These are phyloP conservation scores for Scedosporium boydii DNA, from an alignment of 2,329 filamentous ascomycete genomes.

Conservation along the genomic window DNA sequence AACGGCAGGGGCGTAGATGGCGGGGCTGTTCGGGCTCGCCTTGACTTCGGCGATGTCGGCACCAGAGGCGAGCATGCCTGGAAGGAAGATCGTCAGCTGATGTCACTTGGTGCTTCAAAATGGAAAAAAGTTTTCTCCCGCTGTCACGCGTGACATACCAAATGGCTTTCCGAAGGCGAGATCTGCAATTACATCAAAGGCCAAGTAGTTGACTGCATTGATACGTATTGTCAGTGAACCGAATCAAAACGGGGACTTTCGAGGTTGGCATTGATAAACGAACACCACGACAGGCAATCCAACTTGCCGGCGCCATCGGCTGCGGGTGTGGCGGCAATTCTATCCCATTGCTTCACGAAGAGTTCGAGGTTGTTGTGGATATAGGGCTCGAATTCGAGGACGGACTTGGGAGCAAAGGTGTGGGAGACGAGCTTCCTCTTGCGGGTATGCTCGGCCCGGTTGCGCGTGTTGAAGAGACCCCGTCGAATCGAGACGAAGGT, in stretches of 20 bases:
- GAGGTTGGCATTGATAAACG: constrained; percentile 46
- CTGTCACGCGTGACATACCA: constrained; percentile 40
- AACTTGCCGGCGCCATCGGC: constrained; percentile 48
- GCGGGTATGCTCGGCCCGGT: constrained; percentile 71
- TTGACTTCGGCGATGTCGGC: constrained; percentile 69
- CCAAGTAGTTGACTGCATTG: constrained; percentile 33
- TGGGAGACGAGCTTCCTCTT: constrained; percentile 86
- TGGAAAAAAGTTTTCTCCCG: no score
- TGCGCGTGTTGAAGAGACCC: constrained; percentile 82
- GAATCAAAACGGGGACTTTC: neutral
- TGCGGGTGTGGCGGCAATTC: constrained; percentile 37
- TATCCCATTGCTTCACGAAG: constrained; percentile 66
- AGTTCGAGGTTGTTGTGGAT: constrained; percentile 70
- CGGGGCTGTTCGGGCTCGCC: constrained; percentile 45
- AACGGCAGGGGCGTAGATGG: constrained; percentile 67
- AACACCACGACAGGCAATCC: constrained; percentile 67
- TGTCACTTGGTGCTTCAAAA: neutral
- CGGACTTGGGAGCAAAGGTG: constrained; percentile 74
- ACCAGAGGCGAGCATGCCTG: constrained; percentile 48
- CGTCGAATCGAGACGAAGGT: constrained; percentile 81
- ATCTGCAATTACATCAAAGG: constrained; percentile 40
- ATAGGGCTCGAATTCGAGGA: constrained; percentile 81
- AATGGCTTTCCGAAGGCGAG: constrained; percentile 43
- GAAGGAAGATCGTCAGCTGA: no score
- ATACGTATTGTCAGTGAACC: neutral